phyloP scores from a whole-genome alignment of 495 filamentous ascomycete species.

The Penicillium dipodomyicola region DNA sequence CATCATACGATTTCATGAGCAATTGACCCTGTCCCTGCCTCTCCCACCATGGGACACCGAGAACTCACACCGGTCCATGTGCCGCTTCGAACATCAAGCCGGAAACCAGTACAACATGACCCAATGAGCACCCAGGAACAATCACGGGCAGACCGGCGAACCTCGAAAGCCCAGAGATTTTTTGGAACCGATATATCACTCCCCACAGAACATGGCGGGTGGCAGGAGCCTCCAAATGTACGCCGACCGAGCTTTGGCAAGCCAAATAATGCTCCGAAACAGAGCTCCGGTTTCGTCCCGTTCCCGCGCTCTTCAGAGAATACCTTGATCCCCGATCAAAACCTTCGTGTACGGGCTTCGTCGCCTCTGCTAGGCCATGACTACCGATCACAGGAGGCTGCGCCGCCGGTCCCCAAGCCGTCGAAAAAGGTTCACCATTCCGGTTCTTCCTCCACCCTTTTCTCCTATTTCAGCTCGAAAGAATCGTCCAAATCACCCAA shows the following conservation, averaged over 20 bases:
- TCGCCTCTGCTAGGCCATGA: constrained; percentile 44
- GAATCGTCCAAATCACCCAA: constrained; percentile 27
- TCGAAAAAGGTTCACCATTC: constrained; percentile 37
- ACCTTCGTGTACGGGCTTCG: constrained; percentile 44
- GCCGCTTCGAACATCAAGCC: constrained; percentile 36
- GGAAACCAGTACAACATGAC: constrained; percentile 17
- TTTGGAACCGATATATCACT: constrained; percentile 36
- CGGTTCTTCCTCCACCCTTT: constrained; percentile 38
- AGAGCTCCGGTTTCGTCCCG: constrained; percentile 24
- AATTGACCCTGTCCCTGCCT: constrained; percentile 1
- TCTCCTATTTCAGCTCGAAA: constrained; percentile 39
- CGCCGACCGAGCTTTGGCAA: constrained; percentile 33
- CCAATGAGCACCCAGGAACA: constrained; percentile 26
- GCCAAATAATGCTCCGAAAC: constrained; percentile 25
- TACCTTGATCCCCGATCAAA: constrained; percentile 21
- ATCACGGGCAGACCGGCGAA: constrained; percentile 19
- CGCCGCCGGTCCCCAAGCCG: constrained; percentile 27
- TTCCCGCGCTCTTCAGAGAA: constrained; percentile 29
- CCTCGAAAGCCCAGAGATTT: constrained; percentile 41
- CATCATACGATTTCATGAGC: constrained; percentile 7
- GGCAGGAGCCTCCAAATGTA: constrained; percentile 23
- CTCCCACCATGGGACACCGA: constrained; percentile 20
- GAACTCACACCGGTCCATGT: constrained; percentile 26
- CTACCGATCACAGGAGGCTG: constrained; percentile 30
- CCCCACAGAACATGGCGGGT: constrained; percentile 21